These are phyloP conservation scores for Dipodascus albidus DNA, from an alignment of 805 yeast genomes.

Conservation along the genomic window DNA sequence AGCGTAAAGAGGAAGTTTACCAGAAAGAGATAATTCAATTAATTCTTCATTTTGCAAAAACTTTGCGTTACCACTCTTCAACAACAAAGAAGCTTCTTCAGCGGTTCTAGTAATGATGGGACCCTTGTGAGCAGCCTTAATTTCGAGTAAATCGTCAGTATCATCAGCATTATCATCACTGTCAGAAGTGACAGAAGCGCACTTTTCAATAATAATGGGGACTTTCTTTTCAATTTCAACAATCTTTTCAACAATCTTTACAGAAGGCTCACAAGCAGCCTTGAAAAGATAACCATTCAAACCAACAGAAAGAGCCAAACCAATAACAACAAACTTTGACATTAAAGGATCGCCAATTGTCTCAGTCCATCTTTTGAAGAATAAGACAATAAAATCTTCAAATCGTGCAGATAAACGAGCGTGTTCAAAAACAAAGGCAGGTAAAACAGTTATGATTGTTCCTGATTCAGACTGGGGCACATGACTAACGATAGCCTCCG, in stretches of 20 bases:
- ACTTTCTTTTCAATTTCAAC: slow-evolving; percentile 24
- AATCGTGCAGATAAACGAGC: slow-evolving; percentile 32
- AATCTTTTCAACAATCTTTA: slow-evolving; percentile 23
- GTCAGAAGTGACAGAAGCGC: slow-evolving; percentile 9
- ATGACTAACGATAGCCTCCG: slow-evolving; percentile 9
- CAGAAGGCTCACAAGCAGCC: slow-evolving; percentile 40
- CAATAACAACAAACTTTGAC: slow-evolving; percentile 63
- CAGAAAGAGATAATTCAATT: slow-evolving; percentile 52
- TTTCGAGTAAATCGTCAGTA: slow-evolving; percentile 28
- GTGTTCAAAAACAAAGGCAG: slow-evolving; percentile 28
- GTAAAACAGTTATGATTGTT: slow-evolving; percentile 27
- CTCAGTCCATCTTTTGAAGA: slow-evolving; percentile 44
- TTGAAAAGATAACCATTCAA: slow-evolving; percentile 78
- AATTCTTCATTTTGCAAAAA: slow-evolving; percentile 65
- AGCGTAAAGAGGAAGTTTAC: slow-evolving; percentile 85
- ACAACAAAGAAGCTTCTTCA: slow-evolving; percentile 49
- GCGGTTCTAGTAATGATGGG: slow-evolving; percentile 23
- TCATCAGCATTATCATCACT: slow-evolving; percentile 20
- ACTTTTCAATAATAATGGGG: slow-evolving; percentile 20
- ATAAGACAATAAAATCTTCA: slow-evolving; percentile 47
- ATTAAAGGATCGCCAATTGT: slow-evolving; percentile 74
- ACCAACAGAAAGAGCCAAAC: slow-evolving; percentile 62
- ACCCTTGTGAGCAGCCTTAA: slow-evolving; percentile 12
- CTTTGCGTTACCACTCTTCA: slow-evolving; percentile 63
- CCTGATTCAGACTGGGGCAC: slow-evolving; percentile 11